These are phyloP conservation scores for Akanthomyces lecanii DNA, from an alignment of 2,329 filamentous ascomycete genomes.

Conservation along the genomic window DNA sequence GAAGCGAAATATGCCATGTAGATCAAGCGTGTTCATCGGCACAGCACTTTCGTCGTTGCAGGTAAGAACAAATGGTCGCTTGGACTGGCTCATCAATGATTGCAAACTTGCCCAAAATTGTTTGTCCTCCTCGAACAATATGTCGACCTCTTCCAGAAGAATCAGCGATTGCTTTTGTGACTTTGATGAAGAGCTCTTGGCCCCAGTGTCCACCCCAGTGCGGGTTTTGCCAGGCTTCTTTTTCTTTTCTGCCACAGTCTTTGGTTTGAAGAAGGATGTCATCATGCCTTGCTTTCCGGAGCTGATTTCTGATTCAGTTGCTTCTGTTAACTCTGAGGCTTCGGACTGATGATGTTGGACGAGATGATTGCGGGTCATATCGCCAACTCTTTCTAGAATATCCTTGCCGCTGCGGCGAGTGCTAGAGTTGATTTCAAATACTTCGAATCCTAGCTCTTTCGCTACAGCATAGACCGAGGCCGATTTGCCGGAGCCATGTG, in stretches of 20 bases:
- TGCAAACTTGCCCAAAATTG: constrained; percentile 87
- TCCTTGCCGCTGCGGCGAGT: constrained; percentile 84
- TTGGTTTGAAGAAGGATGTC: constrained; percentile 72
- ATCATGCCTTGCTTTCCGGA: constrained; percentile 74
- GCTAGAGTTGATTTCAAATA: constrained; percentile 90
- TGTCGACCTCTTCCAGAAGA: constrained; percentile 86
- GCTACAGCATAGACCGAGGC: constrained; percentile 88
- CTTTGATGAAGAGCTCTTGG: constrained; percentile 35
- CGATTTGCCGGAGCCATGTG: constrained; percentile 87
- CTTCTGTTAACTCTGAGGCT: constrained; percentile 29
- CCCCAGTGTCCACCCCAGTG: constrained; percentile 24
- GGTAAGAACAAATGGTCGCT: constrained; percentile 88
- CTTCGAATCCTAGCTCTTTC: constrained; percentile 85
- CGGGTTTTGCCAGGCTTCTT: constrained; percentile 21
- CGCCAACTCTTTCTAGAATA: constrained; percentile 84
- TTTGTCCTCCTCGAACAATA: constrained; percentile 93
- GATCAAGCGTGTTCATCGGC: constrained; percentile 66
- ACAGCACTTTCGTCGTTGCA: constrained; percentile 89
- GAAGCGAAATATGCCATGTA: constrained; percentile 83
- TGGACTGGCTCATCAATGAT: constrained; percentile 75
- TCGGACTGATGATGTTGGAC: constrained; percentile 53
- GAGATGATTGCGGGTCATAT: constrained; percentile 95
- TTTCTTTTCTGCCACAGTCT: constrained; percentile 30
- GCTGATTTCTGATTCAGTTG: constrained; percentile 48
- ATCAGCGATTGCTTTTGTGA: constrained; percentile 91